Evolutionary conservation across 345 rosid genomes (phyloP), one percentile per base, ranked within the genome.

Genomic region (Sisymbrium irio): DNA sequence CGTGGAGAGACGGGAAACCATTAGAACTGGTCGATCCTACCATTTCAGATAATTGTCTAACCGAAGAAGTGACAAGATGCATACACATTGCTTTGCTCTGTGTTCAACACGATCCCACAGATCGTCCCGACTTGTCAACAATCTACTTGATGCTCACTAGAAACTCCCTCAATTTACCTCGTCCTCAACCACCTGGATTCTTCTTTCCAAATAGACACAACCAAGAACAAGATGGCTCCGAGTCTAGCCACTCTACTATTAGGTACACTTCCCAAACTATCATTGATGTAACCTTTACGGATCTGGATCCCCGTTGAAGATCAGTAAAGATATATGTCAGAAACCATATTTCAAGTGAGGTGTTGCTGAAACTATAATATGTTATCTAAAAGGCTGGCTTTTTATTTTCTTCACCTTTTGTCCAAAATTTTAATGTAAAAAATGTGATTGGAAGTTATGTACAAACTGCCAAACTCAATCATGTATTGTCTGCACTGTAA

Each of bases 21-120:
- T 28, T 28, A 69, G 32, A 55, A 0, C 42, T 41, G 5, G 25
- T 69, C 15, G 65, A 56, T 69, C 65, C 51, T 20, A 28, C 33
- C 12, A 25, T 56, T 27, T 6, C 17, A 67, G 44, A 69, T 4
- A 54, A 14, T 5, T 55, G 4, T 69, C 12, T 15, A 1, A 25
- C 12, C 1, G 17, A 67, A 3, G 74, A 69, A 56, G 62, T 27
- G 6, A 68, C 19, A 13, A 40, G 73, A 68, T 42, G 51, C 53
- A 68, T 68, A 30, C 64, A 68, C 45, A 57, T 33, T 2, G 64
- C 54, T 0, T 42, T 56, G 8, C 6, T 56, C 1, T 69, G 73
- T 17, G 73, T 68, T 55, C 72, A 68, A 7, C 22, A 68, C 14
- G 55, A 53, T 53, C 49, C 51, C 5, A 22, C 8, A 17, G 37